Evolutionary conservation across 768 basidiomycete genomes (phyloP), one percentile per base, ranked within the genome.

Genomic region (Russula emetica): DNA sequence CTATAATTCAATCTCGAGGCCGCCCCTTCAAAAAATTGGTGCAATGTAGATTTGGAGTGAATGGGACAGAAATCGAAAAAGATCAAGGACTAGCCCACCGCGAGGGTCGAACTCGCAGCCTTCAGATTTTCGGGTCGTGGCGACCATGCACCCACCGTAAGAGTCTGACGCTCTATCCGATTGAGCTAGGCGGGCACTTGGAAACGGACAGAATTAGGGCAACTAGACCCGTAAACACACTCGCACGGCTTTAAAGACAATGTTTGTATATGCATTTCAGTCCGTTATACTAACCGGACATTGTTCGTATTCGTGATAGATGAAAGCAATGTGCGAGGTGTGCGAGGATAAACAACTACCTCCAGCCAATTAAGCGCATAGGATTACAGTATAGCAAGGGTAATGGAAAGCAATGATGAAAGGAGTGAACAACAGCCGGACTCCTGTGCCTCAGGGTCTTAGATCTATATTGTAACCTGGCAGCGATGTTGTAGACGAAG

Each of bases 101-200:
- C 80, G 80, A 81, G 81, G 80, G 80, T 81, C 80, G 80, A 81
- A 82, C 81, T 81, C 80, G 81, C 80, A 81, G 80, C 80, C 81
- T 82, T 82, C 80, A 80, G 81, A 81, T 80, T 60, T 80, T 60
- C 13, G 20, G 10, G 11, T 53, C 34, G 36, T 34, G 38, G 24
- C 18, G 13, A 56, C 40, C 26, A n/a, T n/a, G 40, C 38, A 54
- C 51, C 56, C 65, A 49, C 60, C 61, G 0, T 83, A 83, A 82
- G 80, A 82, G 81, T 82, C 81, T 83, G 81, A 82, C 81, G 81
- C 81, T 83, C 81, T 82, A 83, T 82, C 81, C 81, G 80, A 82
- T 82, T 82, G 82, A 83, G 81, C 82, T 83, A 82, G 81, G 80
- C 81, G 79, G 82, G 81, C 81, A 67, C 59, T 61, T 20, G 0